These are phyloP conservation scores for Heimioporus sp. DNA, from an alignment of 768 basidiomycete genomes.

Conservation along the genomic window DNA sequence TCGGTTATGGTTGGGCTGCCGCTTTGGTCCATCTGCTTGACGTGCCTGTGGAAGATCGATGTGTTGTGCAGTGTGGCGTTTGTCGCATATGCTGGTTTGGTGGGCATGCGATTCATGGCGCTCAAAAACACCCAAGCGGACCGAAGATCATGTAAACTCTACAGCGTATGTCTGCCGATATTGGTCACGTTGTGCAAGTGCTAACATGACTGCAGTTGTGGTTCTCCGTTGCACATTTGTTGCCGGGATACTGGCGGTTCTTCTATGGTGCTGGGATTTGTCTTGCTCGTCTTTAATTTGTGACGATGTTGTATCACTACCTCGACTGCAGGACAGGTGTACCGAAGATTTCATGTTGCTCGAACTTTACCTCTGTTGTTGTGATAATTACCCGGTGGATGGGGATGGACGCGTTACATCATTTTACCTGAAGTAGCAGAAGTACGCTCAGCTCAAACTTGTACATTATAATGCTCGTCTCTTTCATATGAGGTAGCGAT, in stretches of 20 bases:
- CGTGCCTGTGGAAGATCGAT: constrained; percentile 27
- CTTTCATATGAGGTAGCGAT: too few species aligned
- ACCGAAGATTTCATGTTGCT: not conserved
- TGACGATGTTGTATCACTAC: constrained; percentile 7
- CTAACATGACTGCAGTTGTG: constrained; percentile 19
- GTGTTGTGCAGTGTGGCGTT: constrained; percentile 24
- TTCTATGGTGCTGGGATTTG: constrained; percentile 17
- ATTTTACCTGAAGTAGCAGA: too few species aligned
- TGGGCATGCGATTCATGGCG: constrained; percentile 28
- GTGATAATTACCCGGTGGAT: too few species aligned
- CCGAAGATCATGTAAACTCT: constrained; percentile 27
- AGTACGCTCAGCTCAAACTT: too few species aligned
- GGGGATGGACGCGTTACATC: too few species aligned
- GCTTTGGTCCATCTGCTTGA: constrained; percentile 29
- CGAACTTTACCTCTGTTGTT: too few species aligned
- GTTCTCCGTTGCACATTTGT: constrained; percentile 31
- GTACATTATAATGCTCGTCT: too few species aligned
- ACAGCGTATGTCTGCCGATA: constrained; percentile 23
- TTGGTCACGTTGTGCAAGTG: not conserved
- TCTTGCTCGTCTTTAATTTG: constrained; percentile 3
- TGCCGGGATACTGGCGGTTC: constrained; percentile 31
- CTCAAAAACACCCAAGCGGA: constrained; percentile 22
- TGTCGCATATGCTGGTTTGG: constrained; percentile 21
- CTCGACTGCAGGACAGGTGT: constrained; percentile 5
- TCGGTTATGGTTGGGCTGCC: constrained; percentile 28